Evolutionary conservation across 495 filamentous ascomycete genomes (phyloP), one percentile per base, ranked within the genome.

Genomic region (Aspergillus biplanus): DNA sequence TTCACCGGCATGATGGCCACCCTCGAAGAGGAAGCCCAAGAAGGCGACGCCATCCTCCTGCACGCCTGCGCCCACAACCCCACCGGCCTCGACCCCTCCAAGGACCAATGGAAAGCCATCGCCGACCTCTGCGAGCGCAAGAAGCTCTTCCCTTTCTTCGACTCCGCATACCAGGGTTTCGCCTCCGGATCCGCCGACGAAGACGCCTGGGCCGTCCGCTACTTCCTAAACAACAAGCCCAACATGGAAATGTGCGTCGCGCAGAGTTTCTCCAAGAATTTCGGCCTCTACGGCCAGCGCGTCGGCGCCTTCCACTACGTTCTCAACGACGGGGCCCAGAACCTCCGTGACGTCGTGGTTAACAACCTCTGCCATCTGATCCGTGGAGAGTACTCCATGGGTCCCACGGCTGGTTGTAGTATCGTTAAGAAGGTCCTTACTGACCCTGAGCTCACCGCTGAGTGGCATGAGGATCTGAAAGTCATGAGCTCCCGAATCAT

Each of bases 51-150:
- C 4, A 69, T 85, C 39, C 66, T 85, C 15, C 73, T 85, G 35
- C 83, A 85, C 58, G 80, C 82, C 27, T 85, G 82, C 64, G 82
- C 82, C 3, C 83, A 85, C 69, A 85, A 85, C 68, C 83, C 83
- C 18, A 85, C 83, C 31, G 83, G 82, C 33, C 69, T 82, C 52
- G 83, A 85, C 61, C 82, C 82, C 27, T 78, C 65, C 56, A 77
- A 78, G 66, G 81, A 83, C 50, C 81, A 85, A 66, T 85, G 83
- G 83, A 76, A 77, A 52, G 75, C 73, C n/a, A 81, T 85, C 39
- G 80, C 80, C 15, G 73, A 78, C 33, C 44, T 82, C n/a, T 80
- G 78, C 54, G 76, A 84, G 68, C 71, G 77, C 64, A 84, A 80
- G 73, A 72, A 73, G 42, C 69, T 84, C 59, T 82, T 85, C 73